phyloP scores from a whole-genome alignment of 1,284 basidiomycete species.

The Ceratobasidium sp. region DNA sequence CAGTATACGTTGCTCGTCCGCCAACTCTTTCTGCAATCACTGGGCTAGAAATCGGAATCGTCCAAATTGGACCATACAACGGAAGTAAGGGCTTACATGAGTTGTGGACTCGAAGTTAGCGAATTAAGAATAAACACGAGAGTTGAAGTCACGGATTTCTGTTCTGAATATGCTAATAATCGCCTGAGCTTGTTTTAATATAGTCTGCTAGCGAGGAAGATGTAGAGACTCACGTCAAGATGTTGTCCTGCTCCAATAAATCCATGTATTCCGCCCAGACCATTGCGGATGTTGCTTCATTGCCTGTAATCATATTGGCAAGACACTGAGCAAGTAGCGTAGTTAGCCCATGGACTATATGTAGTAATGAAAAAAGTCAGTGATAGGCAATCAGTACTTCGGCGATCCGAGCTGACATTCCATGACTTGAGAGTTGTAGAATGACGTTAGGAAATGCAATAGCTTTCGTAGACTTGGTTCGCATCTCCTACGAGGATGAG shows the following conservation, averaged over 20 bases:
- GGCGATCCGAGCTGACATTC: conserved; percentile 62
- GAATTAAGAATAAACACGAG: conserved; percentile 83
- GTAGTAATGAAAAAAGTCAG: conserved; percentile 13
- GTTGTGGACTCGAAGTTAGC: conserved; percentile 66
- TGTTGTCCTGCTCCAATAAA: conserved; percentile 77
- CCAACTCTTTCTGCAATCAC: conserved; percentile 66
- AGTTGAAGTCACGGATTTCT: conserved; percentile 71
- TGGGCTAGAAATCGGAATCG: conserved; percentile 58
- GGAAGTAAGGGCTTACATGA: conserved; percentile 68
- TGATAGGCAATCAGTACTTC: conserved; percentile 32
- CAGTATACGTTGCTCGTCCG: conserved; percentile 73
- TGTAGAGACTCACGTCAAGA: conserved; percentile 73
- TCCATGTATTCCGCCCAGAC: conserved; percentile 76
- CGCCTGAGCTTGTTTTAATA: conserved; percentile 66
- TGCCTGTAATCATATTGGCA: conserved; percentile 80
- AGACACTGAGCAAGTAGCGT: conserved; percentile 77
- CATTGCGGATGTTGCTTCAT: conserved; percentile 67
- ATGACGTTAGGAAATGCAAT: conserved; percentile 78
- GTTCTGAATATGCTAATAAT: conserved; percentile 76
- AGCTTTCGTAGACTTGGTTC: conserved; percentile 73
- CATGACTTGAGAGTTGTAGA: conserved; percentile 69
- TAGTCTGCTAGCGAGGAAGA: not conserved
- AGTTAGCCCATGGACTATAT: conserved; percentile 68
- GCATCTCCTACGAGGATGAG: conserved; percentile 66
- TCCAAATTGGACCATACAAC: not conserved